phyloP scores from a whole-genome alignment of 371 early-diverging fungal genomes.

The Ordospora pajunii region DNA sequence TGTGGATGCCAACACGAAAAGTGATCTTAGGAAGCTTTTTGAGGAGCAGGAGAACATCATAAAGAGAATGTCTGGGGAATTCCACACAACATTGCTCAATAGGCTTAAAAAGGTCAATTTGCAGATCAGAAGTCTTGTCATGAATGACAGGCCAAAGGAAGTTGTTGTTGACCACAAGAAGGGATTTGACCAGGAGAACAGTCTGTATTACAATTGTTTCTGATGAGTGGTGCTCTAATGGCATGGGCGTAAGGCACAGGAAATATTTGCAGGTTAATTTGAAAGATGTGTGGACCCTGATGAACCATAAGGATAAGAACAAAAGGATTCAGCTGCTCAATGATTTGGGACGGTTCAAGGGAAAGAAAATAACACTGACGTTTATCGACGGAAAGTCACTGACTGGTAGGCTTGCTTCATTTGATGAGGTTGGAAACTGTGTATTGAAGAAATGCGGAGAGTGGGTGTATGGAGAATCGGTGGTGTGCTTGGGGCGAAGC shows the following conservation, averaged over 20 bases:
- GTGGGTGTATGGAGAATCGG: slow-evolving; percentile 8
- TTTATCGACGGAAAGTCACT: slow-evolving; percentile 2
- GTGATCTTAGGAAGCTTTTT: slow-evolving; percentile 28
- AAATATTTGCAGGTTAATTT: neutral
- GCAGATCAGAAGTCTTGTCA: slow-evolving; percentile 32
- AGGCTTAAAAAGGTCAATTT: slow-evolving; percentile 12
- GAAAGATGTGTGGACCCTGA: neutral
- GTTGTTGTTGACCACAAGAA: neutral
- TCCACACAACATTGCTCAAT: neutral
- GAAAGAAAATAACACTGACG: slow-evolving; percentile 15
- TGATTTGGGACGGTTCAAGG: slow-evolving; percentile 17
- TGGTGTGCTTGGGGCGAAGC: slow-evolving; percentile 28
- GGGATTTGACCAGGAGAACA: slow-evolving; percentile 12
- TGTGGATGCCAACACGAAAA: neutral
- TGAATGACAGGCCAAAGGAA: slow-evolving; percentile 7
- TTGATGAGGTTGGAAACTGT: slow-evolving; percentile 18
- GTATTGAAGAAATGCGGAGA: neutral
- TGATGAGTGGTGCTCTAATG: neutral
- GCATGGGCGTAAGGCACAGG: neutral
- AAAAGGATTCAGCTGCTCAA: slow-evolving; percentile 15
- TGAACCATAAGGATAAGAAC: neutral
- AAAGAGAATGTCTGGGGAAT: neutral
- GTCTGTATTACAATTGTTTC: slow-evolving; percentile 24
- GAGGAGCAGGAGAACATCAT: slow-evolving; percentile 35
- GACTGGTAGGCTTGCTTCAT: slow-evolving; percentile 2